Evolutionary conservation across 129 eudicot species (phyloP).

Genomic region (Artemisia annua): DNA sequence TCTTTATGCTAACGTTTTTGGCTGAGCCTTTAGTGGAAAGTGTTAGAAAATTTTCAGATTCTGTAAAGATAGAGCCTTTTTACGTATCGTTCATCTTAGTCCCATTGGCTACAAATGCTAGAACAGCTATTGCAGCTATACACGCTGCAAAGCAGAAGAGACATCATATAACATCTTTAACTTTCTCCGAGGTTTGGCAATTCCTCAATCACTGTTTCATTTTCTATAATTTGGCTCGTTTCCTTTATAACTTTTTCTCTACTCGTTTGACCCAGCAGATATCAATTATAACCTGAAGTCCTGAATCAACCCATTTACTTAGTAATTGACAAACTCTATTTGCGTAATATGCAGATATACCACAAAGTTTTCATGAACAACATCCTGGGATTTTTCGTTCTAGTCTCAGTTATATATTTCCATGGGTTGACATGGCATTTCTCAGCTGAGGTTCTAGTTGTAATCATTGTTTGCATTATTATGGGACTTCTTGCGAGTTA

Average conservation of each 20-base stretch:
- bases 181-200: constrained; percentile 63
- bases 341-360: constrained; percentile 49
- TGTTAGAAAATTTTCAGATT: constrained; percentile 47
- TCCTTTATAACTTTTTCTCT: too few species aligned
- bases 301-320: too few species aligned
- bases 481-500: constrained; percentile 55
- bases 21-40: constrained; percentile 65
- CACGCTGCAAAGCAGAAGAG: constrained; percentile 41
- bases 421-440: constrained; percentile 59
- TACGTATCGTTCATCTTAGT: constrained; percentile 56
- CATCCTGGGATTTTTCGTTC: constrained; percentile 57
- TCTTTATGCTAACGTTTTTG: constrained; percentile 41
- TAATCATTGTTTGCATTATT: constrained; percentile 41
- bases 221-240: background rate
- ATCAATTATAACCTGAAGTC: too few species aligned
- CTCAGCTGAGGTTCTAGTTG: constrained; percentile 54
- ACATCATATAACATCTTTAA: constrained; percentile 46
- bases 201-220: constrained; percentile 8
- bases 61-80: constrained; percentile 44
- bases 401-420: constrained; percentile 49
- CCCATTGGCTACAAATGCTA: constrained; percentile 63
- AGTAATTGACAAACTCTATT: background rate
- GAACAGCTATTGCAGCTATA: constrained; percentile 54
- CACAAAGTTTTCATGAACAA: constrained; percentile 76
- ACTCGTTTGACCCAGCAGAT: too few species aligned